A percentile compares a stretch with the other conserved stretches of the same genome.
Evolutionary conservation across 2,329 filamentous ascomycete species (phyloP).

Genomic region (Eurotiales sp.): DNA sequence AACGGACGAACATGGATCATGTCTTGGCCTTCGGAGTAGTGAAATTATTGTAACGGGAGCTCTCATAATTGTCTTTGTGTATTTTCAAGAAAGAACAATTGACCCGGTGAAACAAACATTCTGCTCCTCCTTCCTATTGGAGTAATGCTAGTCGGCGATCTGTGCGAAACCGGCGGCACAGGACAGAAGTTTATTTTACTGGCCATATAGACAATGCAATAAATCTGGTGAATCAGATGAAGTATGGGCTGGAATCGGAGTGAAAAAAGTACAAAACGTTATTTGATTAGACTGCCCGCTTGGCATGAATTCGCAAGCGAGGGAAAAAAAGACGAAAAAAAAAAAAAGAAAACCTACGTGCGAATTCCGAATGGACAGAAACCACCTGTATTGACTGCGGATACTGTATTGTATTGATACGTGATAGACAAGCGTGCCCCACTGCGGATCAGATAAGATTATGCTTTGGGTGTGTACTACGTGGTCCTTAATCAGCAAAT

Average conservation of each 20-base stretch:
- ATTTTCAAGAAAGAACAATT: too few species aligned
- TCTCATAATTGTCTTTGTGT: too few species aligned
- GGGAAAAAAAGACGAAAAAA: not conserved
- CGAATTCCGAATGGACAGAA: too few species aligned
- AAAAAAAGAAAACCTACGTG: not conserved
- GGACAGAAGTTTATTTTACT: too few species aligned
- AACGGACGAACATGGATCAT: too few species aligned
- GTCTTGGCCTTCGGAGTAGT: too few species aligned
- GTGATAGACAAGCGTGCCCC: not conserved
- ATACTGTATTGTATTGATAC: not conserved
- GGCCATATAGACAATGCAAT: too few species aligned
- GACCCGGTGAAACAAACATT: too few species aligned
- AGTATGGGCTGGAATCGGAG: not conserved
- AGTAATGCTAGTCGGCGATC: not conserved
- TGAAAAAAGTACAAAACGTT: not conserved
- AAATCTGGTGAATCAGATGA: not conserved
- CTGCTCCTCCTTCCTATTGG: not conserved
- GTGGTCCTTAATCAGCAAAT: not conserved
- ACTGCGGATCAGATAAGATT: slow-evolving; percentile 16
- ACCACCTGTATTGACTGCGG: not conserved
- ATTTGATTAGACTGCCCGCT: not conserved
- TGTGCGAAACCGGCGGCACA: not conserved
- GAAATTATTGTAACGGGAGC: too few species aligned
- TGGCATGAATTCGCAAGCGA: not conserved
- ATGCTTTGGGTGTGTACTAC: not conserved